Evolutionary conservation across 805 yeast genomes (phyloP).

Genomic region (Candida verbasci): DNA sequence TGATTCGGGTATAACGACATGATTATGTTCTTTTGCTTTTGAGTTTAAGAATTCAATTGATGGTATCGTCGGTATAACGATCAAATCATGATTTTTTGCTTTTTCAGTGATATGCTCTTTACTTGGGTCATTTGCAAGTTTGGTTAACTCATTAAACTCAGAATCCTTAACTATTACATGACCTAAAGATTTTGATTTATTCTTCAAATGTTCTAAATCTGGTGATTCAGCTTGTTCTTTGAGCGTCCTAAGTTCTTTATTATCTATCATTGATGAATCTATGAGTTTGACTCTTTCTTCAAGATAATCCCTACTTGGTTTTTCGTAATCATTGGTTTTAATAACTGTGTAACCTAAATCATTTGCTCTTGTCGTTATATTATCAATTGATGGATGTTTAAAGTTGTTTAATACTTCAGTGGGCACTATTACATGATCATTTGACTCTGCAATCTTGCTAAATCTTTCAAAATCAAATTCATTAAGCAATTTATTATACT

Average conservation of each 20-base stretch:
- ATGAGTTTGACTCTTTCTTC: constrained; percentile 13
- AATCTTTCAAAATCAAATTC: constrained; percentile 1
- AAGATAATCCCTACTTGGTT: constrained; percentile 16
- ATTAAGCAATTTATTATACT: constrained; percentile 12
- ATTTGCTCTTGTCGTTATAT: constrained; percentile 9
- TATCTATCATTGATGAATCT: constrained; percentile 10
- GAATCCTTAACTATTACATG: constrained; percentile 1
- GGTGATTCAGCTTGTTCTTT: constrained; percentile 17
- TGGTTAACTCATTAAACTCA: constrained; percentile 12
- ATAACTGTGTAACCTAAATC: constrained; percentile 4
- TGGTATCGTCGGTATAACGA: constrained; percentile 13
- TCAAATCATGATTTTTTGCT: constrained; percentile 10
- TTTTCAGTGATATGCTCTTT: constrained; percentile 12
- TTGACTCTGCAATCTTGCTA: neutral
- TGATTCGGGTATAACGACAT: constrained; percentile 7
- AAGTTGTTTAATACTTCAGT: neutral
- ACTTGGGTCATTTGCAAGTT: constrained; percentile 16
- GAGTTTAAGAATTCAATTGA: constrained; percentile 15
- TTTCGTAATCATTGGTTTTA: constrained; percentile 8
- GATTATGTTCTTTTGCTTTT: constrained; percentile 12
- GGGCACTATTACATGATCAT: neutral
- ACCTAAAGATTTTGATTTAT: constrained; percentile 11
- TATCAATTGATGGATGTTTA: constrained; percentile 17
- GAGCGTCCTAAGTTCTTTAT: constrained; percentile 13
- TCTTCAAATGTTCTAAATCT: constrained; percentile 11